Base-by-base conservation (phyloP, 192 early-diverging fungal genomes). In the Backusella tuberculispora region DNA sequence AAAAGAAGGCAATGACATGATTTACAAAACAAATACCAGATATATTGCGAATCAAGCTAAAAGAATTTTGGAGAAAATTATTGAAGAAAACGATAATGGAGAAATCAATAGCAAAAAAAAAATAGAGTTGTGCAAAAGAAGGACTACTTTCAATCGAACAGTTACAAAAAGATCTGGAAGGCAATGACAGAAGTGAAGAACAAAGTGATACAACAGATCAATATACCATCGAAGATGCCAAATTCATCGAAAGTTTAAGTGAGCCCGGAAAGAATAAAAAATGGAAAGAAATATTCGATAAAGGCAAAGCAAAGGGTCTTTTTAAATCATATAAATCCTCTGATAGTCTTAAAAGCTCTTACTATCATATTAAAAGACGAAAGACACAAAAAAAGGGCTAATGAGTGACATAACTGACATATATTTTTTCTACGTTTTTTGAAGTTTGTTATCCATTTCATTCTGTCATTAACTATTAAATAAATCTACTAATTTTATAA, bases 351-450 rank as follows among this genome's bases (percentile, higher is more conserved):
- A 53, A 53, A 10, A 7, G 5, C 3, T 13, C 50, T 10, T 70
- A 70, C 14, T 70, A 50, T 46, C 68, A 70, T 48, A 48, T 48
- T 38, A 46, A 50, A 48, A 70, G 68, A 68, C 13, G 26, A 21
- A 70, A 70, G 45, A 70, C 21, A 70, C 10, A 5, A 48, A 37
- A 70, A 34, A 21, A 68, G 6, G n/a, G n/a, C n/a, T n/a, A n/a
- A n/a, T n/a, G n/a, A n/a, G n/a, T n/a, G n/a, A n/a, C n/a, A n/a
- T n/a, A n/a, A n/a, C n/a, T n/a, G n/a, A n/a, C n/a, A n/a, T n/a
- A n/a, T n/a, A n/a, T n/a, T n/a, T n/a, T n/a, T n/a, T n/a, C n/a
- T n/a, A n/a, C n/a, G n/a, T n/a, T n/a, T n/a, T n/a, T n/a, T n/a
- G n/a, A n/a, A n/a, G n/a, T n/a, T n/a, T n/a, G n/a, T n/a, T n/a